Percentiles rank a stretch among this genome's conserved stretches.
These are phyloP conservation scores for Corymbia calophylla DNA, from an alignment of 441 rosid genomes.

Conservation along the genomic window DNA sequence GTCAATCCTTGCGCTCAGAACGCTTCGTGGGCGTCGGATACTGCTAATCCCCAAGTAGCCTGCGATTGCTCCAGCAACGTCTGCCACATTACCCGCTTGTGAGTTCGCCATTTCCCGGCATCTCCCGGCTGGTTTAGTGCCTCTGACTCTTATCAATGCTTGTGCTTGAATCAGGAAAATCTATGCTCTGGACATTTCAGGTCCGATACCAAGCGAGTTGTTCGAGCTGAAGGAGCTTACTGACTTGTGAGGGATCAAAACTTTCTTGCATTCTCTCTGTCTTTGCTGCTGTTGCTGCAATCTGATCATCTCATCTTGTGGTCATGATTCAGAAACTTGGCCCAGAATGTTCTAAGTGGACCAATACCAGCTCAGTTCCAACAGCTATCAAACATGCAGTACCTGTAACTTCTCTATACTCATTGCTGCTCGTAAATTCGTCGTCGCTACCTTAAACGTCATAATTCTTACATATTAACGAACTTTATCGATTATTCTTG, in stretches of 20 bases:
- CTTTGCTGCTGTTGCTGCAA: neutral
- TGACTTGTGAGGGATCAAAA: conserved; percentile 34
- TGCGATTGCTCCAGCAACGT: conserved; percentile 33
- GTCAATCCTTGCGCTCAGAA: conserved; percentile 34
- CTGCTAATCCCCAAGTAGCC: conserved; percentile 35
- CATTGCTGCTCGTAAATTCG: neutral
- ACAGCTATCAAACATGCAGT: conserved; percentile 36
- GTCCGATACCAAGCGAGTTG: conserved; percentile 36
- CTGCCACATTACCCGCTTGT: conserved; percentile 46
- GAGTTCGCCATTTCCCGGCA: conserved; percentile 4
- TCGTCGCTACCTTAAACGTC: neutral
- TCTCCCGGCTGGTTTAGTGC: neutral
- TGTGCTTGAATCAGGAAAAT: conserved; percentile 34
- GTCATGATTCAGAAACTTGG: conserved; percentile 37
- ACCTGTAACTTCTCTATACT: conserved; percentile 31
- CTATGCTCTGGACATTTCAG: conserved; percentile 50
- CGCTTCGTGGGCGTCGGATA: conserved; percentile 27
- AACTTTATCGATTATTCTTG: neutral
- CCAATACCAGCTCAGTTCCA: conserved; percentile 38
- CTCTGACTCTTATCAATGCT: neutral
- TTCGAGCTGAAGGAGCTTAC: conserved; percentile 32
- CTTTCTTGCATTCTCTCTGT: neutral
- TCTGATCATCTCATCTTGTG: neutral
- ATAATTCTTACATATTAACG: neutral
- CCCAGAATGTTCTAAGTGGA: conserved; percentile 43